Percentiles rank a stretch among this genome's conserved stretches.
Evolutionary conservation across 2,329 filamentous ascomycete species (phyloP).

Genomic region (Thermomyces lanuginosus): DNA sequence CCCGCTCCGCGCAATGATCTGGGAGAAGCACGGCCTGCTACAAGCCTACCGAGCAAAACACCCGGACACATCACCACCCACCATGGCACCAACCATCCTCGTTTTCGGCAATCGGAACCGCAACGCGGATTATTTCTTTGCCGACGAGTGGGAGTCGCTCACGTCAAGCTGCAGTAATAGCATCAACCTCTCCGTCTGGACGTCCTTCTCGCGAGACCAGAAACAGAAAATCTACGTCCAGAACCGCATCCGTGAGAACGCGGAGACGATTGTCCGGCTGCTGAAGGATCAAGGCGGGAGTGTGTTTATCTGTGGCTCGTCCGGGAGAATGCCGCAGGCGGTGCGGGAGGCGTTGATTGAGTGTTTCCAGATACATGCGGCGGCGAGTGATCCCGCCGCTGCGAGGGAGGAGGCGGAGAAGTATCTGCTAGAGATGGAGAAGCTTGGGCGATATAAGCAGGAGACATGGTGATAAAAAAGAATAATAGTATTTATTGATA

Average conservation of each 20-base stretch:
- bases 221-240: slow-evolving; percentile 51
- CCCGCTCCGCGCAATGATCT: slow-evolving; percentile 65
- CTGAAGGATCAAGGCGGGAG: slow-evolving; percentile 37
- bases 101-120: slow-evolving; percentile 75
- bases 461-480: slow-evolving; percentile 45
- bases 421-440: slow-evolving; percentile 43
- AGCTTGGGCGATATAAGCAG: slow-evolving; percentile 46
- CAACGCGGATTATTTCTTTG: slow-evolving; percentile 64
- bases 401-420: slow-evolving; percentile 36
- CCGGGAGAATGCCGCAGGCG: slow-evolving; percentile 55
- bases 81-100: slow-evolving; percentile 38
- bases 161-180: too few relatives aligned
- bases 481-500: too few relatives aligned
- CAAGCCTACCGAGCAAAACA: slow-evolving; percentile 16
- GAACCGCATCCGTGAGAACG: slow-evolving; percentile 40
- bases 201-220: slow-evolving; percentile 58
- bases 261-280: slow-evolving; percentile 33
- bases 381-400: slow-evolving; percentile 24
- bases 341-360: slow-evolving; percentile 52
- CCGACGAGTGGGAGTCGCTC: slow-evolving; percentile 49
- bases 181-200: slow-evolving; percentile 38
- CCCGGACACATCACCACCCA: slow-evolving; percentile 11
- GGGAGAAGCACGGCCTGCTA: slow-evolving; percentile 43
- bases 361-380: slow-evolving; percentile 37
- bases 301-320: slow-evolving; percentile 38